Percentiles rank a stretch among this genome's conserved stretches.
These are phyloP conservation scores for Candida sojae DNA, from an alignment of 1,139 yeast genomes.

Conservation along the genomic window DNA sequence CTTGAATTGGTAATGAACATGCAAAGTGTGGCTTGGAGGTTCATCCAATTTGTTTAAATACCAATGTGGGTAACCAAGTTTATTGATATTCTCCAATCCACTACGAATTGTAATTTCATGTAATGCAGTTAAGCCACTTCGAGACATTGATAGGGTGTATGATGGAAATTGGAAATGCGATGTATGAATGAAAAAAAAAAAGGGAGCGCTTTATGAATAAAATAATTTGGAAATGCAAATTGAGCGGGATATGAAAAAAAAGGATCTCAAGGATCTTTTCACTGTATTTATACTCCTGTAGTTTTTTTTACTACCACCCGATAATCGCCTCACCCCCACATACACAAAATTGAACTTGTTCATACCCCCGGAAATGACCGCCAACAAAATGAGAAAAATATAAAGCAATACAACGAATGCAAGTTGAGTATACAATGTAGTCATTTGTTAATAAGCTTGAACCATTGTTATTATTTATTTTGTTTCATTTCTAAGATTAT, in stretches of 20 bases:
- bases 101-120: constrained; percentile 10
- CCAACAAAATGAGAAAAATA: too few species aligned
- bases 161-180: neutral
- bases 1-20: constrained; percentile 36
- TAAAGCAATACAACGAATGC: too few species aligned
- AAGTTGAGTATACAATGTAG: too few species aligned
- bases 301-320: too few species aligned
- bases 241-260: neutral
- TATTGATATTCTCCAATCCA: constrained; percentile 14
- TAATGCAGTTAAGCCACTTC: constrained; percentile 5
- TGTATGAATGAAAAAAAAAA: neutral
- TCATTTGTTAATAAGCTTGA: too few species aligned
- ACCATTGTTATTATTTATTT: too few species aligned
- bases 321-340: too few species aligned
- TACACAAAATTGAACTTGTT: too few species aligned
- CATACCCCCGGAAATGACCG: too few species aligned
- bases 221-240: neutral
- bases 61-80: constrained; percentile 16
- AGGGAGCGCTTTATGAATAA: neutral
- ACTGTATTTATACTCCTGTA: neutral
- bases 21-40: constrained; percentile 15
- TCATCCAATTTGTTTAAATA: constrained; percentile 6
- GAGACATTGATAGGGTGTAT: neutral
- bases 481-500: too few species aligned
- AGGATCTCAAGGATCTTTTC: neutral